Evolutionary conservation across 139 green algal species (phyloP).

Genomic region (Astrephomene gubernaculifera): DNA sequence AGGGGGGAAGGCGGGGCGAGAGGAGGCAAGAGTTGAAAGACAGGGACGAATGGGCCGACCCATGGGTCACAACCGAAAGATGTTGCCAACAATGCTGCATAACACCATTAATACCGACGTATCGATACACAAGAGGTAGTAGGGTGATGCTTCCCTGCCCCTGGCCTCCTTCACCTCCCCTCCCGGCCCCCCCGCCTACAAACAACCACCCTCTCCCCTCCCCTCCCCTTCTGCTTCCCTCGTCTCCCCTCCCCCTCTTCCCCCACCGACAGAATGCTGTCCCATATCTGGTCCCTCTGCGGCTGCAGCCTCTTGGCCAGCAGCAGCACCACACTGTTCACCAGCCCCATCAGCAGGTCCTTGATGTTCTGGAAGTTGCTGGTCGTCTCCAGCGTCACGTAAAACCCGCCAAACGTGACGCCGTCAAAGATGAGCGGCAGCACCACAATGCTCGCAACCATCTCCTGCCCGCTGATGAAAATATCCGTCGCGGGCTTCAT

Average conservation of each 20-base stretch:
- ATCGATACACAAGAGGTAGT: no score
- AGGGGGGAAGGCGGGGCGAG: background rate
- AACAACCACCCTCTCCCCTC: no score
- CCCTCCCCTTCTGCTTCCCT: background rate
- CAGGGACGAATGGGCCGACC: no score
- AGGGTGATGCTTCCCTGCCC: no score
- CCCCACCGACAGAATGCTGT: conserved; percentile 48
- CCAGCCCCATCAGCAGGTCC: conserved; percentile 74
- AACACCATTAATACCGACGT: no score
- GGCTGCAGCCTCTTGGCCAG: conserved; percentile 62
- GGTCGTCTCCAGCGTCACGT: conserved; percentile 69
- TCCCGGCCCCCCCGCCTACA: no score
- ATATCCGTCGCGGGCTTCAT: conserved; percentile 75
- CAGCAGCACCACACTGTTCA: conserved; percentile 70
- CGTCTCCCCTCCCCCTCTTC: background rate
- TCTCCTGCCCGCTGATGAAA: conserved; percentile 67
- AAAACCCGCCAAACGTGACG: conserved; percentile 70
- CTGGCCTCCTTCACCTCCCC: no score
- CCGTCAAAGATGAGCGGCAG: conserved; percentile 68
- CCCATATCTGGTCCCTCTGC: conserved; percentile 66
- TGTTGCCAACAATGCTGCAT: no score
- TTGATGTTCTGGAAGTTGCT: conserved; percentile 77
- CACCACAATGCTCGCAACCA: conserved; percentile 74
- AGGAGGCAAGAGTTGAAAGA: background rate
- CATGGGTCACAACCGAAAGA: no score